Percentiles rank a stretch among this genome's conserved stretches.
phyloP scores from a whole-genome alignment of 139 green algal genomes.

The Coccomyxa sp. region DNA sequence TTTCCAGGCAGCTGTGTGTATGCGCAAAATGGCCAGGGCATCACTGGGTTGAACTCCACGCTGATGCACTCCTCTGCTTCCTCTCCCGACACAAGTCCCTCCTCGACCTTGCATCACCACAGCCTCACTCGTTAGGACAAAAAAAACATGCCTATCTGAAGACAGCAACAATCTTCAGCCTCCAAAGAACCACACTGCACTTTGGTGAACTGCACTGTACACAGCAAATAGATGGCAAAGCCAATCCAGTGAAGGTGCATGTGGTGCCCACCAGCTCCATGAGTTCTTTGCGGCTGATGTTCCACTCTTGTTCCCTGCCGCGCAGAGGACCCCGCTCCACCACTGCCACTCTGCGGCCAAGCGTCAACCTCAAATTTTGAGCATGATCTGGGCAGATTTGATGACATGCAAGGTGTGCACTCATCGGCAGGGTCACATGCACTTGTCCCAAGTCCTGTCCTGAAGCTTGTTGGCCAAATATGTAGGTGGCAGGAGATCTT shows the following conservation, averaged over 20 bases:
- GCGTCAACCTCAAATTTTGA: too few species aligned
- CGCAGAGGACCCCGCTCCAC: slow-evolving; percentile 78
- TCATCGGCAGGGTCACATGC: too few species aligned
- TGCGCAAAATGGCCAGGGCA: too few species aligned
- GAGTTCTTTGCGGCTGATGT: slow-evolving; percentile 77
- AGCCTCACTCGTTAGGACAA: not conserved
- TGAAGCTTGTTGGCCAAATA: not conserved
- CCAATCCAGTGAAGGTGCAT: not conserved
- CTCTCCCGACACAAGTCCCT: slow-evolving; percentile 61
- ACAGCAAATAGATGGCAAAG: too few species aligned
- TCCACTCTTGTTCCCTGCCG: slow-evolving; percentile 81
- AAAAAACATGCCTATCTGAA: not conserved
- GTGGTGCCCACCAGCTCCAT: slow-evolving; percentile 53
- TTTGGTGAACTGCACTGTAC: not conserved
- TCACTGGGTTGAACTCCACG: slow-evolving; percentile 83
- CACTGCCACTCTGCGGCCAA: slow-evolving; percentile 64
- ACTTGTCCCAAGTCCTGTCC: not conserved
- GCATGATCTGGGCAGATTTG: too few species aligned
- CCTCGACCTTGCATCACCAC: slow-evolving; percentile 27
- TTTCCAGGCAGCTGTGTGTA: too few species aligned
- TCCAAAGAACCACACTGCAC: too few species aligned
- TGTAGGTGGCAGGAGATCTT: not conserved
- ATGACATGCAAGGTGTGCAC: too few species aligned
- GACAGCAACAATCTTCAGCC: too few species aligned
- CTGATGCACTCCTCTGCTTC: slow-evolving; percentile 71